Evolutionary conservation across 805 yeast genomes (phyloP), one percentile per base, ranked within the genome.

Genomic region (Clavispora carvajalis): DNA sequence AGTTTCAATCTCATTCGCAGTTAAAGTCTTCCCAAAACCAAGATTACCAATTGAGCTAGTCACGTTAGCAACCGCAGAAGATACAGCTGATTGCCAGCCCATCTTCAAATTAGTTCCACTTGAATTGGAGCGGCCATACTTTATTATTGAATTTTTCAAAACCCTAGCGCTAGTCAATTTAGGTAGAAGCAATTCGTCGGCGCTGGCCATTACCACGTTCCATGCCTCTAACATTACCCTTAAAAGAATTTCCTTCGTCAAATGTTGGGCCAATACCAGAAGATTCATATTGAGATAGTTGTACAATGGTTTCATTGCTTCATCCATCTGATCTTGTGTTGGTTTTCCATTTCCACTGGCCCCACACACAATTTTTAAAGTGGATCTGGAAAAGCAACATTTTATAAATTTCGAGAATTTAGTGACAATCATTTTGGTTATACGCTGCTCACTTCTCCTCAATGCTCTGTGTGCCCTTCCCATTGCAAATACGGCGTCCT

Each of bases 181-280:
- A 0, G 98, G 98, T 5, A 91, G 61, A 4, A 89, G 57, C 13
- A 91, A 63, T 28, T 71, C 73, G 52, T 88, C 96, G 1, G 91
- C 84, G 18, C 80, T 71, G 2, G 68, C 62, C 7, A 91, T 66
- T 2, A 88, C 79, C 10, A 79, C 79, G n/a, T 67, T 63, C 98
- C 98, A 91, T 0, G 91, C 77, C 38, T 81, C 82, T 1, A 82
- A 53, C 85, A 87, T 83, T 0, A 86, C 85, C 47, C 77, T 74
- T 38, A 75, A 55, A 13, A 83, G 60, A 24, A 83, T 60, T 1
- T 73, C 79, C 15, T 71, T 65, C 0, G 86, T 75, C 30, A 87
- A 59, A 28, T 67, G 71, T 9, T 73, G 64, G 0, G 87, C 88
- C 30, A 87, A 62, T 1, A 82, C 79, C 39, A 72, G 72, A 35